Evolutionary conservation across 2,329 filamentous ascomycete species (phyloP).

Genomic region (Talaromyces piceae): DNA sequence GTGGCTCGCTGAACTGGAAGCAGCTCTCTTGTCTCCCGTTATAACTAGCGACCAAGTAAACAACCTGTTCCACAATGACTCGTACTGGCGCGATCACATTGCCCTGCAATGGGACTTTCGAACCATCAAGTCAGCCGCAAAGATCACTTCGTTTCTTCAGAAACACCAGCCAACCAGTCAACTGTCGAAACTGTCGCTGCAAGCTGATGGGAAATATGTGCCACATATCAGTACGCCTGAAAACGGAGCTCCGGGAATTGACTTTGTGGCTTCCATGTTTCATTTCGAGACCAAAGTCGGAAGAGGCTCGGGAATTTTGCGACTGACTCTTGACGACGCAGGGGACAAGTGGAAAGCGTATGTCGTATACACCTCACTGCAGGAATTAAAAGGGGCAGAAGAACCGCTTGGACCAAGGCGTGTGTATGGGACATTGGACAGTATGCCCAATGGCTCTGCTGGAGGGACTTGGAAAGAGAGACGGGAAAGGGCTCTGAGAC

Average conservation of each 20-base stretch:
- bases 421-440: conserved; percentile 27
- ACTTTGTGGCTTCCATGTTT: conserved; percentile 29
- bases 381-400: conserved; percentile 28
- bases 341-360: conserved; percentile 29
- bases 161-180: conserved; percentile 19
- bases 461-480: conserved; percentile 33
- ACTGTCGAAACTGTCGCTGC: conserved; percentile 24
- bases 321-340: conserved; percentile 23
- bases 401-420: conserved; percentile 27
- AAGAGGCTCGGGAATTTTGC: conserved; percentile 29
- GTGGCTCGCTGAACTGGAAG: conserved; percentile 25
- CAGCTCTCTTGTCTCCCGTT: conserved; percentile 16
- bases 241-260: conserved; percentile 13
- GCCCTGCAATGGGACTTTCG: conserved; percentile 34
- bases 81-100: conserved; percentile 37
- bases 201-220: conserved; percentile 26
- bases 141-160: conserved; percentile 26
- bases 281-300: conserved; percentile 32
- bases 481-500: conserved; percentile 24
- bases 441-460: conserved; percentile 24
- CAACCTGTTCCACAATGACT: conserved; percentile 29
- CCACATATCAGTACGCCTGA: conserved; percentile 22
- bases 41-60: conserved; percentile 23
- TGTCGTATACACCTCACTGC: conserved; percentile 31
- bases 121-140: conserved; percentile 23